These are phyloP conservation scores for Anthostomella pinea DNA, from an alignment of 2,329 filamentous ascomycete species.

Conservation along the genomic window DNA sequence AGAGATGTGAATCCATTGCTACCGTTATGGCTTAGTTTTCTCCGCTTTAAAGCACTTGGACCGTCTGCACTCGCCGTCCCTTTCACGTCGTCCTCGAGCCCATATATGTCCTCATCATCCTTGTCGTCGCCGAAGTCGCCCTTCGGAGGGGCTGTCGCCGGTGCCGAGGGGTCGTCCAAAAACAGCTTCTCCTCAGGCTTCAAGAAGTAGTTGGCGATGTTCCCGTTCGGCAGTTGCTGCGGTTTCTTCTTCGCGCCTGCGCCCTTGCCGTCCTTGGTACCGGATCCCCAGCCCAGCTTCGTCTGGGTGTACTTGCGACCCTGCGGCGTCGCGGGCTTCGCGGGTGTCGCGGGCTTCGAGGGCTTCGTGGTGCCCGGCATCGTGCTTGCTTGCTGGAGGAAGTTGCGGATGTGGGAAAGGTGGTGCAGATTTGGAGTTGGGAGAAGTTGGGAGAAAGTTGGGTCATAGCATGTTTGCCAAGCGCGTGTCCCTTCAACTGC, in stretches of 20 bases:
- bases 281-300: constrained; percentile 30
- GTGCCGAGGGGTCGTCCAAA: constrained; percentile 33
- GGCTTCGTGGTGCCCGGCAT: constrained; percentile 15
- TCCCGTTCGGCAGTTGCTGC: constrained; percentile 52
- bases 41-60: constrained; percentile 36
- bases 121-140: constrained; percentile 18
- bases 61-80: constrained; percentile 28
- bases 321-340: too few species aligned
- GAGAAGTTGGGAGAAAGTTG: too few species aligned
- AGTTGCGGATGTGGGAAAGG: too few species aligned
- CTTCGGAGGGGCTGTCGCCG: too few species aligned
- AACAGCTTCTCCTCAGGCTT: constrained; percentile 65
- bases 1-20: constrained; percentile 4
- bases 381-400: too few species aligned
- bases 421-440: too few species aligned
- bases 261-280: constrained; percentile 13
- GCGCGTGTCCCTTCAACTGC: too few species aligned
- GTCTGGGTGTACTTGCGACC: too few species aligned
- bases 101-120: constrained; percentile 32
- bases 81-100: constrained; percentile 31
- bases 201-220: constrained; percentile 73
- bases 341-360: constrained; percentile 19
- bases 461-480: too few species aligned
- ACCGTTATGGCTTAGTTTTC: constrained; percentile 36
- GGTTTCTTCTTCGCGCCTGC: constrained; percentile 20